Percentiles rank a stretch among this genome's conserved stretches.
Evolutionary conservation across 176 grass and related monocot species (phyloP).

Genomic region (Oryza rufipogon): DNA sequence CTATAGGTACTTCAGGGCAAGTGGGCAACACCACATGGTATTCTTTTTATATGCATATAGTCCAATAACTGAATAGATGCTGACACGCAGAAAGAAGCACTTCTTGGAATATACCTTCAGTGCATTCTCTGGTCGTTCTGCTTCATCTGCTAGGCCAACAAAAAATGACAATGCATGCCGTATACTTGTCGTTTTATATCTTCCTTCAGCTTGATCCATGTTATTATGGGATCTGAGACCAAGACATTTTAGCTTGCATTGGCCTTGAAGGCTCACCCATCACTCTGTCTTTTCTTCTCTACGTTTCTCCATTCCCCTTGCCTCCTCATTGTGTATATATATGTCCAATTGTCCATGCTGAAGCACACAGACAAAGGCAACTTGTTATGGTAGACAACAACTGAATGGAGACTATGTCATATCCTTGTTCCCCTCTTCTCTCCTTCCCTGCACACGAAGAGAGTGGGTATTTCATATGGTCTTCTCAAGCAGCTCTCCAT

Average conservation of each 20-base stretch:
- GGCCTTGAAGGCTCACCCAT: constrained; percentile 5
- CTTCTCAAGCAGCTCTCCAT: constrained; percentile 33
- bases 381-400: constrained; percentile 34
- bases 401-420: constrained; percentile 49
- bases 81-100: constrained; percentile 40
- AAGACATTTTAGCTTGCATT: constrained; percentile 42
- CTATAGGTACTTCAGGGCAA: background rate
- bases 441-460: constrained; percentile 49
- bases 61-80: constrained; percentile 28
- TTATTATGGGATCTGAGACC: constrained; percentile 13
- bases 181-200: background rate
- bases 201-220: constrained; percentile 26
- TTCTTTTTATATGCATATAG: background rate
- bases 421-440: constrained; percentile 48
- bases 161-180: constrained; percentile 26
- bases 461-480: constrained; percentile 28
- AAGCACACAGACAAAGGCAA: constrained; percentile 7
- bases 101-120: constrained; percentile 47
- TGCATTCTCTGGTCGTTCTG: constrained; percentile 1
- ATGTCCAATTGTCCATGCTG: background rate
- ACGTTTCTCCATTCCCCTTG: background rate
- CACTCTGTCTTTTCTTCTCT: constrained; percentile 9
- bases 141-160: constrained; percentile 13
- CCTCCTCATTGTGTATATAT: constrained; percentile 45
- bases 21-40: background rate